phyloP scores from a whole-genome alignment of 1,284 basidiomycete genomes.

The Fomitiporia mediterranea region DNA sequence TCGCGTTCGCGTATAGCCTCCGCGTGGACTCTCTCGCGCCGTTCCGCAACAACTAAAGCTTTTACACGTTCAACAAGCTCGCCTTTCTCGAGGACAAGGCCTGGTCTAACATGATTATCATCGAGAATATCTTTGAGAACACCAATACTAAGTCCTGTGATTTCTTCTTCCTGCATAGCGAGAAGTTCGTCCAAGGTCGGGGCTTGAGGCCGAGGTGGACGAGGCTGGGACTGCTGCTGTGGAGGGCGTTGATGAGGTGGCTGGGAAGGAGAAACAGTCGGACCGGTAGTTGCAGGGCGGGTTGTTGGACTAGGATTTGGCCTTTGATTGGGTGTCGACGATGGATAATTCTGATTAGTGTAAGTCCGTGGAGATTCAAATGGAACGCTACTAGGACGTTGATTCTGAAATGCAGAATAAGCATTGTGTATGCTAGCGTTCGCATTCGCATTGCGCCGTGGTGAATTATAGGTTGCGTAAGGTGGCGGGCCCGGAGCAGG shows the following conservation, averaged over 20 bases:
- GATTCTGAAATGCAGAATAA: not conserved
- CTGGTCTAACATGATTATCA: slow-evolving; percentile 61
- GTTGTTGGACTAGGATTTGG: not conserved
- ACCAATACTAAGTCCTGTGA: slow-evolving; percentile 59
- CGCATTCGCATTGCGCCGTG: not conserved
- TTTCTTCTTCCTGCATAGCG: slow-evolving; percentile 47
- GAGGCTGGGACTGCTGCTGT: too few species aligned
- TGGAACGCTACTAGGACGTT: slow-evolving; percentile 5
- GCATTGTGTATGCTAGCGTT: not conserved
- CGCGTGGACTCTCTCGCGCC: slow-evolving; percentile 46
- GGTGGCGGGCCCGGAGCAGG: slow-evolving; percentile 21
- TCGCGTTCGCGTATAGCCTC: slow-evolving; percentile 24
- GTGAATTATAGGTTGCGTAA: slow-evolving; percentile 14
- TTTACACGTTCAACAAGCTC: slow-evolving; percentile 70
- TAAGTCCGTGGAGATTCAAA: slow-evolving; percentile 24
- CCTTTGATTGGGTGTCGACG: slow-evolving; percentile 23
- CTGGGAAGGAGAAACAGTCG: not conserved
- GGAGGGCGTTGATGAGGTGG: not conserved
- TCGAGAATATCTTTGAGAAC: slow-evolving; percentile 73
- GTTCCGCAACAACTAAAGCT: slow-evolving; percentile 63
- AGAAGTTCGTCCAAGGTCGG: slow-evolving; percentile 64
- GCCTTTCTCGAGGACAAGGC: slow-evolving; percentile 63
- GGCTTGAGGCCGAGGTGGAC: slow-evolving; percentile 30
- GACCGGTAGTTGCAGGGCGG: not conserved
- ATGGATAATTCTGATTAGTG: slow-evolving; percentile 33